Base-by-base conservation (phyloP, 805 yeast species). In the Blastobotrys terrestris region DNA sequence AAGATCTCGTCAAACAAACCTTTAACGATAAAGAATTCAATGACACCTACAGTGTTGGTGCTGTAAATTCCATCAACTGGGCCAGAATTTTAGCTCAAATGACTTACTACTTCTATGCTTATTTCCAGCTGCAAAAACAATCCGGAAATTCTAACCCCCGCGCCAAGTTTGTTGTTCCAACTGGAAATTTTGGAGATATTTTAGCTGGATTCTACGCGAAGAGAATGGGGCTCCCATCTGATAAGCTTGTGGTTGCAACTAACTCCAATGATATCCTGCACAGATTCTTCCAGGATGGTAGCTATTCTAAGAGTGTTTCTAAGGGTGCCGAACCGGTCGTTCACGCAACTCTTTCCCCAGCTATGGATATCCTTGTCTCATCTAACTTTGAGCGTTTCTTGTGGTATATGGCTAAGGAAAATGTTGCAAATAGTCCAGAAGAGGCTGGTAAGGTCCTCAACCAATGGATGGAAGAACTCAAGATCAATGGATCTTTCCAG, bases 61-160 rank as follows among this genome's bases (percentile, higher is more conserved):
- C 99, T 15, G 96, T 94, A 56, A 94, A 94, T 74, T 91, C 98
- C 47, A 94, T 94, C 70, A 94, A 94, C 77, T 94, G 99, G 99
- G 98, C 99, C 6, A 84, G 99, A 73, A 94, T 94, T 61, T 78
- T 94, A 63, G 97, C 99, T 43, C 99, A 94, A 75, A 92, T 90
- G 68, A 91, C 99, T 19, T 94, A 94, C 74, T 94, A 94, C 75
- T 94, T 91, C 77, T 83, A 87, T 70, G 81, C 98, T 3, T 94
- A 83, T 76, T 91, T 94, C 80, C 83, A 83, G 67, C 72, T 87
- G 52, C 67, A 64, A 50, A 67, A 61, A 48, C 48, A 60, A 45
- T 61, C 46, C 26, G 58, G 57, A 43, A 49, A 43, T 7, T 40
- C 55, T 13, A 52, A 47, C 31, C 57, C 58, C 19, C 57, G 63